Evolutionary conservation across 768 basidiomycete genomes (phyloP).

Genomic region (Pulveroboletus frians): DNA sequence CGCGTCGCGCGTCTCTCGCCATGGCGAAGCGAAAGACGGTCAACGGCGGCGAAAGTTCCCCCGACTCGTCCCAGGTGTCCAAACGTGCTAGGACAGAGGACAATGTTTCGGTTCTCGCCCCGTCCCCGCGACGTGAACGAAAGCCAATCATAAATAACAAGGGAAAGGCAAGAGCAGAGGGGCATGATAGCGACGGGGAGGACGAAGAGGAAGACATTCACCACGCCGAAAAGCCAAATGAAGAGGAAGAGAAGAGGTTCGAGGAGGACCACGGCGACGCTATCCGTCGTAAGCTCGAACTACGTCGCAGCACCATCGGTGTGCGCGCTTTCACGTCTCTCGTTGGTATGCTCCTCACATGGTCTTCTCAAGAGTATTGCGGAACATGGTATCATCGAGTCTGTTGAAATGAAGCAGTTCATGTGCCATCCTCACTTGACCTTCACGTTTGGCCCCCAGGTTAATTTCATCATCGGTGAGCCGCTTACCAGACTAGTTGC

Average conservation of each 20-base stretch:
- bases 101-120: slow-evolving; percentile 21
- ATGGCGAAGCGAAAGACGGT: slow-evolving; percentile 56
- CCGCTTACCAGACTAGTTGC: neutral
- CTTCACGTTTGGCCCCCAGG: slow-evolving; percentile 85
- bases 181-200: slow-evolving; percentile 27
- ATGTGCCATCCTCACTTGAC: slow-evolving; percentile 90
- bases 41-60: slow-evolving; percentile 38
- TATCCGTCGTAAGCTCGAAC: slow-evolving; percentile 51
- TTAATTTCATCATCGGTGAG: slow-evolving; percentile 94
- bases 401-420: slow-evolving; percentile 85
- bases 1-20: slow-evolving; percentile 26
- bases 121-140: slow-evolving; percentile 23
- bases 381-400: slow-evolving; percentile 83
- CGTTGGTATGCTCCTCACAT: neutral
- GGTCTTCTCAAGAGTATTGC: slow-evolving; percentile 55
- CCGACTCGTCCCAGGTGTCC: slow-evolving; percentile 29
- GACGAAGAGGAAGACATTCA: slow-evolving; percentile 32
- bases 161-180: slow-evolving; percentile 29
- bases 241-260: slow-evolving; percentile 60
- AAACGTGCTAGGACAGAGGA: slow-evolving; percentile 45
- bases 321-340: slow-evolving; percentile 43
- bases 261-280: slow-evolving; percentile 56
- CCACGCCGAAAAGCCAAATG: slow-evolving; percentile 35
- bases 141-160: slow-evolving; percentile 28
- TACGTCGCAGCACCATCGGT: slow-evolving; percentile 35